phyloP scores from a whole-genome alignment of 2,329 filamentous ascomycete species.

The Falciphora oryzae region DNA sequence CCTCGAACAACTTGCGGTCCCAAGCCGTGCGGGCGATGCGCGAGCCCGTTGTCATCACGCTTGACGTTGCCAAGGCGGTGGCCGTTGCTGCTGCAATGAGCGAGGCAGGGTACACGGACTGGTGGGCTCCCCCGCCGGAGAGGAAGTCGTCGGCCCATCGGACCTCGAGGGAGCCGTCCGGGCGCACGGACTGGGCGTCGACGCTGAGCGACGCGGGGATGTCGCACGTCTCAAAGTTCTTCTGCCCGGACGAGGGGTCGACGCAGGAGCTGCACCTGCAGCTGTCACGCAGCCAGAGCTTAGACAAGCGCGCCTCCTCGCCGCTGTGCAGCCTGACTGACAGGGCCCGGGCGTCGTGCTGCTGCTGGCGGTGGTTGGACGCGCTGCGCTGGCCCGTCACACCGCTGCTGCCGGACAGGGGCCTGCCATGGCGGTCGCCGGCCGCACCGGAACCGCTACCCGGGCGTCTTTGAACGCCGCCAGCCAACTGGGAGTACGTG shows the following conservation, averaged over 20 bases:
- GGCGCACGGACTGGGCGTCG: not conserved
- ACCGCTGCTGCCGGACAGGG: not conserved
- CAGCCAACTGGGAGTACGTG: not conserved
- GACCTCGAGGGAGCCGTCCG: constrained; percentile 10
- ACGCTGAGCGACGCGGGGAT: constrained; percentile 38
- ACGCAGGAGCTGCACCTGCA: constrained; percentile 53
- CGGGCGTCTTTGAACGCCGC: no score
- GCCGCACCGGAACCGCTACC: not conserved
- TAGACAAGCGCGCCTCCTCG: constrained; percentile 9
- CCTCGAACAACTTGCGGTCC: constrained; percentile 31
- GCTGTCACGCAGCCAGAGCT: constrained; percentile 45
- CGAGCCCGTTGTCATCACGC: constrained; percentile 9
- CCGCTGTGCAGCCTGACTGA: not conserved
- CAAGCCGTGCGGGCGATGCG: constrained; percentile 29
- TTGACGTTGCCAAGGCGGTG: constrained; percentile 19
- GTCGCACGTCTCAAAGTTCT: constrained; percentile 59
- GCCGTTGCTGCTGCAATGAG: constrained; percentile 20
- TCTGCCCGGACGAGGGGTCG: constrained; percentile 54
- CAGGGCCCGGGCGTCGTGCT: not conserved
- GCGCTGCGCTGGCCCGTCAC: not conserved
- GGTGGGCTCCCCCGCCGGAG: constrained; percentile 7
- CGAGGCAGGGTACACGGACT: constrained; percentile 12
- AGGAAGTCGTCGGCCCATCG: constrained; percentile 10
- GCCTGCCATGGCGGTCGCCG: not conserved
- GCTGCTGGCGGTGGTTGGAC: not conserved